Conservation (phyloP, 129 eudicot genomes). For the Smallanthus sonchifolius region DNA sequence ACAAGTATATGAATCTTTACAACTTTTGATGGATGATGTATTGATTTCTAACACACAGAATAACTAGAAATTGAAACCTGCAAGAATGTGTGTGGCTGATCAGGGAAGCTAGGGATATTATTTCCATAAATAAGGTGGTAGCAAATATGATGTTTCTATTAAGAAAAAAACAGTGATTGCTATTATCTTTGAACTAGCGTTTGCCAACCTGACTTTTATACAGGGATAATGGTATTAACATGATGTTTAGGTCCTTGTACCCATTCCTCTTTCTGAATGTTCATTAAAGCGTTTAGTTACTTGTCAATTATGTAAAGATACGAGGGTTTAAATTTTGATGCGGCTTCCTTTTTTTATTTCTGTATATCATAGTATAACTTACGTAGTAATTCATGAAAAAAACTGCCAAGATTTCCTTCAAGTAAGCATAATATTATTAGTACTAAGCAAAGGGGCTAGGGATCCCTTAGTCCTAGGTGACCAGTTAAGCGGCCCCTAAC, state of each 20-base stretch:
- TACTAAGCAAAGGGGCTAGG: background rate
- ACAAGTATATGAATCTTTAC: background rate
- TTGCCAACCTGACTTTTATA: slow-evolving; percentile 4
- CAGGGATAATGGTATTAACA: background rate
- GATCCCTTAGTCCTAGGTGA: background rate
- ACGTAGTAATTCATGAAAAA: background rate
- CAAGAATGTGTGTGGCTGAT: background rate
- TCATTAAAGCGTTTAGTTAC: background rate
- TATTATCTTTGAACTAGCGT: background rate
- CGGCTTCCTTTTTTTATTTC: background rate
- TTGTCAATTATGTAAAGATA: background rate
- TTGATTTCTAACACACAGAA: background rate
- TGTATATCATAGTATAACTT: background rate
- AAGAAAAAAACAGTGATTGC: background rate
- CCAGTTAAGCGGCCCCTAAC: background rate
- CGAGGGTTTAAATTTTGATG: background rate
- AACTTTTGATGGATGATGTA: slow-evolving; percentile 8
- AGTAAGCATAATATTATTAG: background rate
- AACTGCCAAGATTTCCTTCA: background rate
- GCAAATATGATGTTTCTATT: background rate
- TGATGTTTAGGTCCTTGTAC: background rate
- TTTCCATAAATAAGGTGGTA: background rate
- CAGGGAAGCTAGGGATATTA: background rate
- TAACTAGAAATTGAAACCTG: background rate
- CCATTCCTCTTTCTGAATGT: background rate